These are phyloP conservation scores for Acorus gramineus DNA, from an alignment of 106 monocot genomes.

Conservation along the genomic window DNA sequence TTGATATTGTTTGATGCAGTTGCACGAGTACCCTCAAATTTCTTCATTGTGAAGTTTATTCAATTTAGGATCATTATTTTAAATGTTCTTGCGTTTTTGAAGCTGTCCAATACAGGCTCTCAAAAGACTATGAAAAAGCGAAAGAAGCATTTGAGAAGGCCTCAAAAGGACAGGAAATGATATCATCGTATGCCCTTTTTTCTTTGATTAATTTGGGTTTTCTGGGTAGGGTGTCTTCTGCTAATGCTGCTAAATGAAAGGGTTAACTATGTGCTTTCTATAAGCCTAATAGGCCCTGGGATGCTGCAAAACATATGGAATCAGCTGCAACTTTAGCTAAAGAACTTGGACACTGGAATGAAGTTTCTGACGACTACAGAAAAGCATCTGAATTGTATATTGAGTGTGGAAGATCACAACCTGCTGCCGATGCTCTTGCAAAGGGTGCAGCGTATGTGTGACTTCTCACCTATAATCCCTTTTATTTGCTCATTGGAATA, in stretches of 20 bases:
- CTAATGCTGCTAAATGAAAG: background rate
- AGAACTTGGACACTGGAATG: slow-evolving; percentile 82
- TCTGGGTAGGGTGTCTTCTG: background rate
- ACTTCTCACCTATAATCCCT: background rate
- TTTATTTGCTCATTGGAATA: too few species aligned
- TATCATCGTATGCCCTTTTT: slow-evolving; percentile 62
- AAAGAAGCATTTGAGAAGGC: slow-evolving; percentile 97
- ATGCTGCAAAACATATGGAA: slow-evolving; percentile 99
- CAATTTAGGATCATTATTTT: background rate
- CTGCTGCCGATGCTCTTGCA: slow-evolving; percentile 93
- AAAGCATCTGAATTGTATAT: slow-evolving; percentile 81
- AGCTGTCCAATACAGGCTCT: slow-evolving; percentile 75
- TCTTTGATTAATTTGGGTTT: background rate
- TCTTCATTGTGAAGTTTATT: background rate
- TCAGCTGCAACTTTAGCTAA: slow-evolving; percentile 90
- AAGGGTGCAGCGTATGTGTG: slow-evolving; percentile 75
- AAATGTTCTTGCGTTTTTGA: slow-evolving; percentile 26
- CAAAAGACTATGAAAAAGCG: slow-evolving; percentile 74
- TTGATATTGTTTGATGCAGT: background rate
- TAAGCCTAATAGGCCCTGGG: slow-evolving; percentile 72
- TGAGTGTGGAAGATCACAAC: slow-evolving; percentile 92
- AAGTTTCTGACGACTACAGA: slow-evolving; percentile 79
- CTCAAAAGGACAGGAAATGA: slow-evolving; percentile 97
- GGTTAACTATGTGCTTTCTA: background rate
- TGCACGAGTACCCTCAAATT: background rate